Evolutionary conservation across 2,329 filamentous ascomycete species (phyloP).

Genomic region (Aureobasidium sp.): DNA sequence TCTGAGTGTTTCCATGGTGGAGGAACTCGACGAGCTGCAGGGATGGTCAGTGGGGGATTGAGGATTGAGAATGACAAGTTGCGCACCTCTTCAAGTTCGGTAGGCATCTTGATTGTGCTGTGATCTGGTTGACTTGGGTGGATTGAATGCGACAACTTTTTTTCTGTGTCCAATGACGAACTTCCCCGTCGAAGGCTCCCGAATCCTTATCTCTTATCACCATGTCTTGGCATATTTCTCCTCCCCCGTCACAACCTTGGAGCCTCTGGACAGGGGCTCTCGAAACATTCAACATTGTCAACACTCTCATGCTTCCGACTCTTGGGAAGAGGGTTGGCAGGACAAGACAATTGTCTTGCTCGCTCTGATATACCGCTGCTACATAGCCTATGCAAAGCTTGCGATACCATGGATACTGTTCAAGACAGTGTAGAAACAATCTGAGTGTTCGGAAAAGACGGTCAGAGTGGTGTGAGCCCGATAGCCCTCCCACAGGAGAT

Average conservation of each 20-base stretch:
- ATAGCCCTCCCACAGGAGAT: too few species aligned
- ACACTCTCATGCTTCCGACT: too few species aligned
- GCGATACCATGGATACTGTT: neutral
- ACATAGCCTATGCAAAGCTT: neutral
- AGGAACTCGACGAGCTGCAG: constrained; percentile 82
- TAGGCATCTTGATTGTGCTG: constrained; percentile 31
- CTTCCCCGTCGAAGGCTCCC: neutral
- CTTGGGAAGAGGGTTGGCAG: neutral
- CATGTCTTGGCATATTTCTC: neutral
- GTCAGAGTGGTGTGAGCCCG: neutral
- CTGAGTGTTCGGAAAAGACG: neutral
- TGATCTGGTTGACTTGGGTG: neutral
- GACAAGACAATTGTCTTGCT: neutral
- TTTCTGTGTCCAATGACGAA: neutral
- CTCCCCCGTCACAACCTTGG: too few species aligned
- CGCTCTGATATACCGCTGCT: neutral
- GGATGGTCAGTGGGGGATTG: neutral
- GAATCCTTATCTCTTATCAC: constrained; percentile 9
- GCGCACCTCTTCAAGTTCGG: constrained; percentile 41
- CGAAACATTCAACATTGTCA: too few species aligned
- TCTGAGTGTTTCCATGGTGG: constrained; percentile 81
- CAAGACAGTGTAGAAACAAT: neutral
- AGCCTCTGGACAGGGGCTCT: too few species aligned
- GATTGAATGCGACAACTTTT: constrained; percentile 4
- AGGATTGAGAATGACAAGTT: neutral